Percentiles rank a stretch among this genome's conserved stretches.
phyloP scores from a whole-genome alignment of 208 protist genomes.

The Balamuthia mandrillaris region DNA sequence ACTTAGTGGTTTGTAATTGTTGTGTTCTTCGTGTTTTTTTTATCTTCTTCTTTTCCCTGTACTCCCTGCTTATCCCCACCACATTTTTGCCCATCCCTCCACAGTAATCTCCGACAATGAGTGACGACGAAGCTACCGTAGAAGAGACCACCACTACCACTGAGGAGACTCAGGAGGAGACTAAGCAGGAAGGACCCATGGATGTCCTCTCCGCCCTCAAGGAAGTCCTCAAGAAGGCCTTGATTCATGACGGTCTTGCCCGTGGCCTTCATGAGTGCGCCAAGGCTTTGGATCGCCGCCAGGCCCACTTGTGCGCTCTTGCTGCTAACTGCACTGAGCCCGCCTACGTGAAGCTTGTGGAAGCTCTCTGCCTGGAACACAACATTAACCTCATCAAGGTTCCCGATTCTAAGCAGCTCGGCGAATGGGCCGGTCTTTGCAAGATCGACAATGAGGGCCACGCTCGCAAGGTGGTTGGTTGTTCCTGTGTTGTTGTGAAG shows the following conservation, averaged over 20 bases:
- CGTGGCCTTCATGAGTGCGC: conserved; percentile 78
- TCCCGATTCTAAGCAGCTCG: conserved; percentile 74
- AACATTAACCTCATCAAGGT: conserved; percentile 75
- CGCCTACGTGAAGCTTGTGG: conserved; percentile 77
- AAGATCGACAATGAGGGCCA: conserved; percentile 80
- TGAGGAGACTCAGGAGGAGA: too few species aligned
- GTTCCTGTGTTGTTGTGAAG: conserved; percentile 72
- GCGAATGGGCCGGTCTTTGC: conserved; percentile 82
- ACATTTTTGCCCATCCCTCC: too few species aligned
- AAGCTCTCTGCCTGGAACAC: conserved; percentile 78
- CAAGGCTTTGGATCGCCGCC: conserved; percentile 68
- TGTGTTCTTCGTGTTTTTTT: too few species aligned
- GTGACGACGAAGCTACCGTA: too few species aligned
- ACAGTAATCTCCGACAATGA: too few species aligned
- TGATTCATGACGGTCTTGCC: conserved; percentile 69
- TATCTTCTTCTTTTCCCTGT: too few species aligned
- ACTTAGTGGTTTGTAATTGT: too few species aligned
- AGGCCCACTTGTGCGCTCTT: conserved; percentile 78
- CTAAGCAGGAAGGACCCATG: too few species aligned
- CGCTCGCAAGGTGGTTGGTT: conserved; percentile 77
- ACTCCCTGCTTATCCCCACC: too few species aligned
- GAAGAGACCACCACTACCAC: too few species aligned
- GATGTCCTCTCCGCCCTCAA: conserved; percentile 65
- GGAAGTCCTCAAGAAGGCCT: conserved; percentile 78
- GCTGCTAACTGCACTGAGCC: conserved; percentile 71